These are phyloP conservation scores for Friedmanniomyces endolithicus DNA, from an alignment of 495 filamentous ascomycete species.

Conservation along the genomic window DNA sequence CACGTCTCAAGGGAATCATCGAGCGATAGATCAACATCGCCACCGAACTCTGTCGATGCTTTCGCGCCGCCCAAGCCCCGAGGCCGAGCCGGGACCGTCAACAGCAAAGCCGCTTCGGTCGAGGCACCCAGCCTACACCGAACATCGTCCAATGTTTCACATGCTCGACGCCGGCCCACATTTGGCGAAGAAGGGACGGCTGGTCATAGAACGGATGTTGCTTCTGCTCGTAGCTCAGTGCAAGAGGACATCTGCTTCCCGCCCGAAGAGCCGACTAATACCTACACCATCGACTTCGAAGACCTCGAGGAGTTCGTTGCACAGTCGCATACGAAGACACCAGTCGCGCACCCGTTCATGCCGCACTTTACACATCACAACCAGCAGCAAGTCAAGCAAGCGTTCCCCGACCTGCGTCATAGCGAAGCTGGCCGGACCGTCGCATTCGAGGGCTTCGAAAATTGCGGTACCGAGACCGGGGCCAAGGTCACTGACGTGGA, in stretches of 20 bases:
- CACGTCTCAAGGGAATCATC: conserved; percentile 42
- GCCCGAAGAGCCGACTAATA: conserved; percentile 45
- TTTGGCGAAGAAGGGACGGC: conserved; percentile 45
- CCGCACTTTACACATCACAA: conserved; percentile 4
- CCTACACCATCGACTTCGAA: conserved; percentile 68
- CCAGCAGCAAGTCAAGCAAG: conserved; percentile 30
- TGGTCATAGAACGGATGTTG: conserved; percentile 34
- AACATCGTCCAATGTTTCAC: conserved; percentile 57
- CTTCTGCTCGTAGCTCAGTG: conserved; percentile 35
- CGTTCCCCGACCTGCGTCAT: conserved; percentile 54
- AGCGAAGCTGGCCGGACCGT: conserved; percentile 20
- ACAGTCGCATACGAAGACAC: conserved; percentile 38
- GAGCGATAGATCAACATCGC: conserved; percentile 59
- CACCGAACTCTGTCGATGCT: conserved; percentile 93
- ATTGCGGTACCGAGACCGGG: conserved; percentile 18
- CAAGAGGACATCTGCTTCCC: conserved; percentile 85
- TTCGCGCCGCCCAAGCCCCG: conserved; percentile 70
- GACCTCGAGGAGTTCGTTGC: conserved; percentile 77
- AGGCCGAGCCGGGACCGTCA: conserved; percentile 50
- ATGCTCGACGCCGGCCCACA: conserved; percentile 43
- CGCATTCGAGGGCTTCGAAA: background rate
- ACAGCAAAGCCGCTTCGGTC: conserved; percentile 45
- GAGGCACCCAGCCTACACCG: conserved; percentile 53
- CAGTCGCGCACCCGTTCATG: conserved; percentile 26
- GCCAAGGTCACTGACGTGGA: conserved; percentile 5